phyloP scores from a whole-genome alignment of 805 yeast species.

The Wickerhamiella hasegawae region DNA sequence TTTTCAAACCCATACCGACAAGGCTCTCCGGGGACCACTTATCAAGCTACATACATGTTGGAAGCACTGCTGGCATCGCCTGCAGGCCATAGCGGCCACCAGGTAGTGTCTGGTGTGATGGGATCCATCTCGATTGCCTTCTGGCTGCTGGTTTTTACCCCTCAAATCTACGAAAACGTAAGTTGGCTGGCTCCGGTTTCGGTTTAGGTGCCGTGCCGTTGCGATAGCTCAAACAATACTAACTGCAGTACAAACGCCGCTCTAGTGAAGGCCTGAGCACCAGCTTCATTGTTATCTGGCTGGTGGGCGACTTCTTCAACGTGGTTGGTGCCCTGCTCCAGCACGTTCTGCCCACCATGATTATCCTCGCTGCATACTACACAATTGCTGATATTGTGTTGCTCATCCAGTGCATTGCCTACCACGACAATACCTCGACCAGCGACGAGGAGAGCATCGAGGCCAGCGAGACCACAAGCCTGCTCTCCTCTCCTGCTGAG shows the following conservation, averaged over 20 bases:
- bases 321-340: slow-evolving; percentile 83
- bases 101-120: slow-evolving; percentile 12
- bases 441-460: slow-evolving; percentile 18
- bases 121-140: slow-evolving; percentile 85
- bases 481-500: slow-evolving; percentile 1
- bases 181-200: no score
- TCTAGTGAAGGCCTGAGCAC: slow-evolving; percentile 83
- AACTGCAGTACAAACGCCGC: slow-evolving; percentile 29
- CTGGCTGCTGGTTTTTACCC: slow-evolving; percentile 96
- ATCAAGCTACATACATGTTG: no score
- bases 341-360: slow-evolving; percentile 88
- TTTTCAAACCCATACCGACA: no score
- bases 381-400: slow-evolving; percentile 80
- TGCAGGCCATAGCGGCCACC: not conserved
- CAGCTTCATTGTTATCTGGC: slow-evolving; percentile 77
- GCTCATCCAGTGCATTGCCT: slow-evolving; percentile 66
- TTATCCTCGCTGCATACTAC: slow-evolving; percentile 78
- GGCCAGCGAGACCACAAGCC: slow-evolving; percentile 7
- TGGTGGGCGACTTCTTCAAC: slow-evolving; percentile 86
- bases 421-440: slow-evolving; percentile 41
- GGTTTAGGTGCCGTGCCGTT: no score
- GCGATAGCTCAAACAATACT: no score
- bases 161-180: slow-evolving; percentile 81
- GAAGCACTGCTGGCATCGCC: no score
- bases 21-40: no score